phyloP scores from a whole-genome alignment of 495 filamentous ascomycete species.

The Baudoinia panamericana region DNA sequence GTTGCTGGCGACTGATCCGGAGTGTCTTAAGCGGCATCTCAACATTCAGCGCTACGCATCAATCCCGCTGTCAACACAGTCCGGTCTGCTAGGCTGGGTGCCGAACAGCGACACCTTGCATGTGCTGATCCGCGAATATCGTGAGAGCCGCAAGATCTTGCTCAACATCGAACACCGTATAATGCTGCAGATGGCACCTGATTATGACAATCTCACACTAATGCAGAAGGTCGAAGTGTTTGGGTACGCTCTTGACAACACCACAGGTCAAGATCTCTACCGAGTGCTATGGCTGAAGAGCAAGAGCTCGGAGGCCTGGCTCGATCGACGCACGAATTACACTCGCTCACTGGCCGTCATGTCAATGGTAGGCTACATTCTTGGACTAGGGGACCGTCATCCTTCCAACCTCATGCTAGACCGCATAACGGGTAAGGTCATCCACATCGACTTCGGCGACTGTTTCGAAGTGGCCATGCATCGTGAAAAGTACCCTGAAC shows the following conservation, averaged over 20 bases:
- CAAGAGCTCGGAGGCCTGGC: conserved; percentile 94
- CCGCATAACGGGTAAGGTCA: conserved; percentile 83
- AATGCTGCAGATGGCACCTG: conserved; percentile 98
- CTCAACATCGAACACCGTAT: conserved; percentile 98
- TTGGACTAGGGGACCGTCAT: conserved; percentile 90
- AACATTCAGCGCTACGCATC: conserved; percentile 91
- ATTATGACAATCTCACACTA: conserved; percentile 93
- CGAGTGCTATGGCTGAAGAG: conserved; percentile 97
- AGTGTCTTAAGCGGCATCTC: conserved; percentile 91
- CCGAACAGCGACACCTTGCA: conserved; percentile 95
- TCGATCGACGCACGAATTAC: conserved; percentile 93
- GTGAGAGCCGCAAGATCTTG: conserved; percentile 89
- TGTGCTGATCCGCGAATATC: conserved; percentile 90
- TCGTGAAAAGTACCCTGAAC: conserved; percentile 95
- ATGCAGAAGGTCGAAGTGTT: conserved; percentile 99
- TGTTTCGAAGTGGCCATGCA: conserved; percentile 99
- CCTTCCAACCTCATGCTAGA: conserved; percentile 96
- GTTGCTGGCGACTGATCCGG: conserved; percentile 75
- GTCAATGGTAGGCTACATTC: conserved; percentile 99
- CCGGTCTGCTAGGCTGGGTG: conserved; percentile 92
- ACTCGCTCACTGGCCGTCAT: conserved; percentile 94
- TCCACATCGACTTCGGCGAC: conserved; percentile 98
- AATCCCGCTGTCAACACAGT: conserved; percentile 90
- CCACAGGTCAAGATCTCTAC: conserved; percentile 95
- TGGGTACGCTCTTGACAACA: conserved; percentile 96